Evolutionary conservation across 805 yeast genomes (phyloP), one percentile per base, ranked within the genome.

Genomic region (Yamadazyma scolyti): DNA sequence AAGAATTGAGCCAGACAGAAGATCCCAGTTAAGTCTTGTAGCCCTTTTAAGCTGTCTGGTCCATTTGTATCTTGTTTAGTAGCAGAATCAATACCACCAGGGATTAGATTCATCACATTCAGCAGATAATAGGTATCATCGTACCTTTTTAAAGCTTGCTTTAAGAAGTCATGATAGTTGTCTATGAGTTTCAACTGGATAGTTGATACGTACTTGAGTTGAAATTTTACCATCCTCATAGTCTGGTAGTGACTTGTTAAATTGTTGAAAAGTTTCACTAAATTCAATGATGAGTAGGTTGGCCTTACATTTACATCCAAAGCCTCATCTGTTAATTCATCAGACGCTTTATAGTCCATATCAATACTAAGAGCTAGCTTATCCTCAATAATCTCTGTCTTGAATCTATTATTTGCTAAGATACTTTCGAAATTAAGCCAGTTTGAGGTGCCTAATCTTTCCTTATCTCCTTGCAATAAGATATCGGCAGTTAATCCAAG

Each of bases 181-280:
- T 79, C 81, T 16, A 82, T 46, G 16, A 82, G 47, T 15, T 65
- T 61, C 25, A 80, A 48, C 49, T 82, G 89, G 25, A 82, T 71
- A 14, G 69, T 73, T 12, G 75, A 59, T 6, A 81, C 59, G 39
- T 76, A 78, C 41, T 71, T 67, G 34, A 77, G 58, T 38, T 79
- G 78, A 40, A 66, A 74, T 26, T 70, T 69, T 11, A 71, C 68
- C 15, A 68, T 53, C 16, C 65, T 64, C 39, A 78, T 61, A 16
- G 77, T 62, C 21, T 61, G 60, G 54, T 77, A 77, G 39, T 74
- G 77, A 10, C 61, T 61, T 3, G 79, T 76, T 31, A 79, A 63
- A 27, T 72, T 71, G 40, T 77, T 76, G 14, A 82, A 54, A 24
- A 83, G 51, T 43, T 77, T 77, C 25, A 66, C 66, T 37, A 82